Percentiles rank a stretch among this genome's conserved stretches.
These are phyloP conservation scores for Cardiospermum halicacabum DNA, from an alignment of 345 rosid genomes.

Conservation along the genomic window DNA sequence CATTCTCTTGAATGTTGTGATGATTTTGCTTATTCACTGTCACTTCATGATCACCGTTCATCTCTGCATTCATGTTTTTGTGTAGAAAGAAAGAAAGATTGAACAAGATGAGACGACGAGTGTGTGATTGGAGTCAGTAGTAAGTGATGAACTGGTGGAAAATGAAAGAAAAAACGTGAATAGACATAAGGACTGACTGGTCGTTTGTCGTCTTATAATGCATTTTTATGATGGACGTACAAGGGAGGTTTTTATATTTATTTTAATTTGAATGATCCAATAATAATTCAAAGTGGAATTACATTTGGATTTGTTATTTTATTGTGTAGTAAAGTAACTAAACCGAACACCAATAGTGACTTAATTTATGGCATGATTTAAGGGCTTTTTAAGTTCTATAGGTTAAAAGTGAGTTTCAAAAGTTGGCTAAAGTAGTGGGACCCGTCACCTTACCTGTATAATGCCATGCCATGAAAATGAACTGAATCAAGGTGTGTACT, in stretches of 20 bases:
- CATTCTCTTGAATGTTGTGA: constrained; percentile 5
- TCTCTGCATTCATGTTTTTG: constrained; percentile 51
- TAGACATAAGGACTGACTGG: constrained; percentile 8
- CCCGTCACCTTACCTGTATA: neutral
- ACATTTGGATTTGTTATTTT: neutral
- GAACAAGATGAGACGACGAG: constrained; percentile 1
- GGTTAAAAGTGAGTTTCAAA: constrained; percentile 7
- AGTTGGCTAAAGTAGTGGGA: neutral
- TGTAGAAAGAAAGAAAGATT: neutral
- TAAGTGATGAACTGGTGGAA: neutral
- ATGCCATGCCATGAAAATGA: neutral
- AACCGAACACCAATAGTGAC: neutral
- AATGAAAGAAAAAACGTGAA: neutral
- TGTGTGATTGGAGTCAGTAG: neutral
- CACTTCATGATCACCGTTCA: constrained; percentile 42
- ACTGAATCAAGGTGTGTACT: too few species aligned
- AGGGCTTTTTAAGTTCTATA: constrained; percentile 5
- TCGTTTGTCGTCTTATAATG: constrained; percentile 18
- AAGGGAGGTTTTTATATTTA: neutral
- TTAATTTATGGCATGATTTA: constrained; percentile 22
- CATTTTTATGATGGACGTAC: neutral
- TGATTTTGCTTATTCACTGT: constrained; percentile 17
- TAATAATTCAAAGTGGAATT: neutral
- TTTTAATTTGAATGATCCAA: neutral
- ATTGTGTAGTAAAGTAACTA: neutral